Percentiles rank a stretch among this genome's conserved stretches.
Conservation (phyloP, 225 moss, liverwort and hornwort species). For the Pseudisothecium myosuroides region DNA sequence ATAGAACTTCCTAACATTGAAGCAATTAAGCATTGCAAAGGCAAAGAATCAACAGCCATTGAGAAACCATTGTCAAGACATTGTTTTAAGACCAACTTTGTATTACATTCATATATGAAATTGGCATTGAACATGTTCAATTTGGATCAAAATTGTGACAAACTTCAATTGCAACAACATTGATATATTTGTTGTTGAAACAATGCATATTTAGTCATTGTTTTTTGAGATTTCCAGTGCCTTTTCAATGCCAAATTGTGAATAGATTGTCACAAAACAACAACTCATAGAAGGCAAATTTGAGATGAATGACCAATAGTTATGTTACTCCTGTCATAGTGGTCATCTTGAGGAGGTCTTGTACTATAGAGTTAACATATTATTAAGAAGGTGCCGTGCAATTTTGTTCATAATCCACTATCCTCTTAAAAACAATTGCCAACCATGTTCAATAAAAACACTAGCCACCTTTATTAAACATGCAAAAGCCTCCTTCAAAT, state of each 20-base stretch:
- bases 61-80: background rate
- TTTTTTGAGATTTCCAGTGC: background rate
- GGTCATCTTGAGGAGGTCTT: no score
- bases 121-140: background rate
- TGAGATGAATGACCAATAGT: no score
- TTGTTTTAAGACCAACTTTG: background rate
- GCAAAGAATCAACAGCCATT: background rate
- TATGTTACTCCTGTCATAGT: no score
- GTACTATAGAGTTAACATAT: no score
- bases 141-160: background rate
- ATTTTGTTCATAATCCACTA: no score
- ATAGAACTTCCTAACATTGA: background rate
- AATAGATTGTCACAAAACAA: background rate
- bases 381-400: no score
- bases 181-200: background rate
- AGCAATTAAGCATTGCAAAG: background rate
- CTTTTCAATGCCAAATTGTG: background rate
- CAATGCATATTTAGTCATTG: background rate
- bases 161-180: background rate
- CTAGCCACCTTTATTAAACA: no score
- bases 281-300: background rate
- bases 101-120: background rate
- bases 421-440: no score
- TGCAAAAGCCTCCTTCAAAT: no score
- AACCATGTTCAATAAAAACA: no score